phyloP scores from a whole-genome alignment of 2,329 filamentous ascomycete genomes.

The Grosmannia clavigera region DNA sequence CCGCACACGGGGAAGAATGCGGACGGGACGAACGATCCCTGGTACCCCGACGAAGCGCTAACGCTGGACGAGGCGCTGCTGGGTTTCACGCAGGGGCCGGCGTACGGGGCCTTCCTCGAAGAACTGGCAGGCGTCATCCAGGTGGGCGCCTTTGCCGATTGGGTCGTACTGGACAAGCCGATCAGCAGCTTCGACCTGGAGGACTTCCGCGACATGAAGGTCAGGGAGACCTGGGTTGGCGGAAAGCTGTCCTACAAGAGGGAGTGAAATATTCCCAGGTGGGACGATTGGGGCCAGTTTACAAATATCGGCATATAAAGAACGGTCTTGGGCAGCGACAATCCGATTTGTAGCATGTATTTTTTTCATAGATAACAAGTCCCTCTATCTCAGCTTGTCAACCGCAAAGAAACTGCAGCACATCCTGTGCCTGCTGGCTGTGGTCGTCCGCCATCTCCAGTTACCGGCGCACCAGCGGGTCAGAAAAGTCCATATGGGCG shows the following conservation, averaged over 20 bases:
- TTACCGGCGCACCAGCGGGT: slow-evolving; percentile 6
- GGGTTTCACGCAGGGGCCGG: slow-evolving; percentile 49
- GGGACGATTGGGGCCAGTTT: no score
- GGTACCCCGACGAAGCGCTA: slow-evolving; percentile 48
- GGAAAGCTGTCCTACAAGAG: slow-evolving; percentile 38
- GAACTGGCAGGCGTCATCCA: slow-evolving; percentile 45
- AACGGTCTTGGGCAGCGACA: no score
- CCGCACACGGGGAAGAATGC: slow-evolving; percentile 42
- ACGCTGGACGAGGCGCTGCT: slow-evolving; percentile 45
- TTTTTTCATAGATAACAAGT: no score
- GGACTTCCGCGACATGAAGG: slow-evolving; percentile 37
- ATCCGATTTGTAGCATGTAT: no score
- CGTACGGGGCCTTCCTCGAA: slow-evolving; percentile 47
- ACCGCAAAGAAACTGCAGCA: no score
- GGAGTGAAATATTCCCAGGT: slow-evolving; percentile 3
- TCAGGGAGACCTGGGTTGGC: slow-evolving; percentile 57
- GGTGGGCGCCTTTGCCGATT: slow-evolving; percentile 53
- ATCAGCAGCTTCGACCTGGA: slow-evolving; percentile 36
- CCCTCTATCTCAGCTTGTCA: no score
- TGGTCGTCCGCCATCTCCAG: background rate
- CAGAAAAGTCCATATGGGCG: slow-evolving; percentile 3
- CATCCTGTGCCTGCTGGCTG: no score
- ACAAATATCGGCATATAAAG: background rate
- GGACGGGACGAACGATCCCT: slow-evolving; percentile 36
- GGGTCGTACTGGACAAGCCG: slow-evolving; percentile 53